Base-by-base conservation (phyloP, 805 yeast species). In the Lachancea waltii region DNA sequence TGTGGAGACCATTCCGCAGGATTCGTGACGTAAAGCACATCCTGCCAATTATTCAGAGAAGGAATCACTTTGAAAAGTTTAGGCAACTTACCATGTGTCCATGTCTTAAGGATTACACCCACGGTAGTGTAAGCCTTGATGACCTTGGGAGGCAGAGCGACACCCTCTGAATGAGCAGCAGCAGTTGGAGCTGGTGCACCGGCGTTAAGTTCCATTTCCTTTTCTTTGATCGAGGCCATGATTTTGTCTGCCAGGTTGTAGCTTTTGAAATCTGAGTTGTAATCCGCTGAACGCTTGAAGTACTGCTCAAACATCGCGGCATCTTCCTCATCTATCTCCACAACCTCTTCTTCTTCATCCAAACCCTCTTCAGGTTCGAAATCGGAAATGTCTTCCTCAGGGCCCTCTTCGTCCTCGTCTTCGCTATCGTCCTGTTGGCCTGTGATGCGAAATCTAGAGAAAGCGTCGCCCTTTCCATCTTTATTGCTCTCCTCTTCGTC, bases 31-130 rank as follows among this genome's bases (percentile, higher is more conserved):
- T 79, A 90, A 24, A 92, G 67, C 23, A 92, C 82, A 59, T 90
- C 97, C 59, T 87, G 87, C 99, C 99, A 92, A 64, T 90, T 90
- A 50, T 75, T 81, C 48, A 92, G 72, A 3, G 95, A 75, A 24
- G 99, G 99, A 40, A 94, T 74, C 35, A 92, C 95, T 58, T 92
- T 92, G 70, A 92, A 92, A 23, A 94, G 74, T 54, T 90, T 89
- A n/a, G 98, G 98, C 37, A 92, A 70, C 62, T 89, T 89, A 35
- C 98, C 99, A 54, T 92, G 95, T 27, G 89, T 82, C 77, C 94
- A 92, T 4, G 94, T 78, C 15, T 86, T 73, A 43, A 92, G 69
- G 36, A 90, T 79, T 49, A 79, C 79, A 7, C 97, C 97, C 32
- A 92, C 90, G 56, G 85, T 85, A 33, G 85, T 81, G 60, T 90